phyloP scores from a whole-genome alignment of 108 stramenopile species.

The Nitzschia sp. region DNA sequence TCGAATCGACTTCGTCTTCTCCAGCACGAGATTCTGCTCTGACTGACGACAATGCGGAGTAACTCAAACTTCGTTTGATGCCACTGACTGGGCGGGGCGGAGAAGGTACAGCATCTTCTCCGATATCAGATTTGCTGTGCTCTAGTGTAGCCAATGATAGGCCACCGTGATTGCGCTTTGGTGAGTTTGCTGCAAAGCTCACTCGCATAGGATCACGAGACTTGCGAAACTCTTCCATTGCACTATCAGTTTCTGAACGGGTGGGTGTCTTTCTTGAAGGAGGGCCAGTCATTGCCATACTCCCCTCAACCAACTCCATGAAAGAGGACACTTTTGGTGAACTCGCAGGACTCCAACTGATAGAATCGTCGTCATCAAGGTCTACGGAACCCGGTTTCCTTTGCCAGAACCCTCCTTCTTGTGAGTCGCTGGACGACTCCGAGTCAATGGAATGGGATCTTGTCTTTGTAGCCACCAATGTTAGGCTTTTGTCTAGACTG shows the following conservation, averaged over 20 bases:
- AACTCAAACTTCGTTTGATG: slow-evolving; percentile 49
- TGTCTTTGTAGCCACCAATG: slow-evolving; percentile 8
- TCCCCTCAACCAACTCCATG: neutral
- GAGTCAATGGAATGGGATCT: slow-evolving; percentile 39
- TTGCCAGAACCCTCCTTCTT: slow-evolving; percentile 35
- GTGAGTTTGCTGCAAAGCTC: too few species aligned
- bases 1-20: slow-evolving; percentile 18
- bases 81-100: neutral
- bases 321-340: neutral
- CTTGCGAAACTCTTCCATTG: too few species aligned
- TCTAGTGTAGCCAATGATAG: slow-evolving; percentile 5
- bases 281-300: neutral
- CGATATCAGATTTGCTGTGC: slow-evolving; percentile 19
- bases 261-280: too few species aligned
- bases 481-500: slow-evolving; percentile 28
- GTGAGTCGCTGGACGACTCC: slow-evolving; percentile 28
- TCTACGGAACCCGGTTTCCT: slow-evolving; percentile 9
- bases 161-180: neutral
- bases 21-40: slow-evolving; percentile 11
- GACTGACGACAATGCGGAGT: slow-evolving; percentile 57
- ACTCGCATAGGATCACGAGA: too few species aligned
- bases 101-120: neutral
- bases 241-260: too few species aligned
- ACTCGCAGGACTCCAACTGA: slow-evolving; percentile 22
- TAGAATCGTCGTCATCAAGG: slow-evolving; percentile 34